phyloP scores from a whole-genome alignment of 352 stramenopile species.

The Pythium periplocum region DNA sequence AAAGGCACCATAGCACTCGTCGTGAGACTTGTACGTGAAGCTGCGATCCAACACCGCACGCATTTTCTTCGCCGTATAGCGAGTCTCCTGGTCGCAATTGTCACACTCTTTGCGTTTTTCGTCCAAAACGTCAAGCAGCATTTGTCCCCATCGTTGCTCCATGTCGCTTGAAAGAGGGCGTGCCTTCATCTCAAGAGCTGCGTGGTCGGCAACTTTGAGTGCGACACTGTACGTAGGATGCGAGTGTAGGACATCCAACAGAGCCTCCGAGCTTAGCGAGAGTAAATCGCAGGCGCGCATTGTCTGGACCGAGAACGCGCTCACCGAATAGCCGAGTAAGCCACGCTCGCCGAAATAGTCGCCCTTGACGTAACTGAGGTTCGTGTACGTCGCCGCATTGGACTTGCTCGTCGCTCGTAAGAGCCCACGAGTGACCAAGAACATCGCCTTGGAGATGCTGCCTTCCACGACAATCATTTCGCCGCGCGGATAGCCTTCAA shows the following conservation, averaged over 20 bases:
- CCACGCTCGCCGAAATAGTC: constrained; percentile 60
- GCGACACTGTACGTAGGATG: constrained; percentile 36
- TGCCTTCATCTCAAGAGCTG: constrained; percentile 16
- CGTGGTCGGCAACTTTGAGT: constrained; percentile 32
- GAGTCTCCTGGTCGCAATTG: not conserved
- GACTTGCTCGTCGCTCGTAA: constrained; percentile 30
- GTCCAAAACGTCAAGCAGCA: constrained; percentile 27
- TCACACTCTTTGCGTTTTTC: constrained; percentile 22
- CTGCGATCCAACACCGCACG: constrained; percentile 22
- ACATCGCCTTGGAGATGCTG: constrained; percentile 61
- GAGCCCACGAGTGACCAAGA: constrained; percentile 54
- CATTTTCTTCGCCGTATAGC: constrained; percentile 17
- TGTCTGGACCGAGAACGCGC: constrained; percentile 38
- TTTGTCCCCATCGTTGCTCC: constrained; percentile 39
- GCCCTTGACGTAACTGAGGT: constrained; percentile 33
- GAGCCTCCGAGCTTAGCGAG: constrained; percentile 32
- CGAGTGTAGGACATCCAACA: constrained; percentile 35
- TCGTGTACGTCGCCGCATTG: constrained; percentile 15
- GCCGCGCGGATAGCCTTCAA: constrained; percentile 54
- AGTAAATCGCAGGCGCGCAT: constrained; percentile 54
- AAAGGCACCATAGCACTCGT: constrained; percentile 33
- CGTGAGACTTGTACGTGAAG: constrained; percentile 21
- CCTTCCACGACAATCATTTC: constrained; percentile 62
- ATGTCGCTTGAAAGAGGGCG: constrained; percentile 14
- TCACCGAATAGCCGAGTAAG: constrained; percentile 47